Base-by-base conservation (phyloP, 305 asterid genomes). In the Salvia sclarea region DNA sequence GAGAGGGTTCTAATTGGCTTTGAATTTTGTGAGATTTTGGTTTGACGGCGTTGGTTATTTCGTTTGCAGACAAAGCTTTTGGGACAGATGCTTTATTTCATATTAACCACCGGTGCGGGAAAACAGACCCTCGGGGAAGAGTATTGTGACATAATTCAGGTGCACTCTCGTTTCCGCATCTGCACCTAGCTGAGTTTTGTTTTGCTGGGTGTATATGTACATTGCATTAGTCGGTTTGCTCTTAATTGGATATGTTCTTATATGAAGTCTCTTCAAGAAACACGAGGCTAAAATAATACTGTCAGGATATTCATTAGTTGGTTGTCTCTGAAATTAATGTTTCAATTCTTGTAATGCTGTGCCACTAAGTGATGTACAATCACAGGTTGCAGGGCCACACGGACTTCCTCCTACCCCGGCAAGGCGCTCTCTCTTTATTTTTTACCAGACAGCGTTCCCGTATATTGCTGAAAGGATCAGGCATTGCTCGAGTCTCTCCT, bases 321-420 rank as follows among this genome's bases (percentile, higher is more conserved):
- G 24, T 4, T 37, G 14, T 48, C 61, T 22, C 47, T 66, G 54
- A 40, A 61, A 55, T 59, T 59, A 25, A 50, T 35, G 66, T 22
- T 48, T 62, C 49, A 55, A 38, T 25, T 63, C 31, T 12, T 37
- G 73, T 48, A 22, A 33, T 16, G 12, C 45, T 37, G 17, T 16
- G 13, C 45, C 35, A 12, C n/a, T 66, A 13, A 45, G 3, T 35
- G 28, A 60, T 13, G 44, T 40, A 66, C 24, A 37, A n/a, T n/a
- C 49, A 31, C 83, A 94, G 99, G 91, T 89, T 85, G 83, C 97
- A 16, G 97, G 98, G 67, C 81, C 86, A 65, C 79, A 82, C 82
- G 96, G 92, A 48, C 96, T 91, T 77, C 88, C 98, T 54, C 99
- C 98, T 63, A 94, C 96, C 77, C 92, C 99, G 9, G 98, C 98